Base-by-base conservation (phyloP, 106 monocot genomes). In the Agapanthus africanus region DNA sequence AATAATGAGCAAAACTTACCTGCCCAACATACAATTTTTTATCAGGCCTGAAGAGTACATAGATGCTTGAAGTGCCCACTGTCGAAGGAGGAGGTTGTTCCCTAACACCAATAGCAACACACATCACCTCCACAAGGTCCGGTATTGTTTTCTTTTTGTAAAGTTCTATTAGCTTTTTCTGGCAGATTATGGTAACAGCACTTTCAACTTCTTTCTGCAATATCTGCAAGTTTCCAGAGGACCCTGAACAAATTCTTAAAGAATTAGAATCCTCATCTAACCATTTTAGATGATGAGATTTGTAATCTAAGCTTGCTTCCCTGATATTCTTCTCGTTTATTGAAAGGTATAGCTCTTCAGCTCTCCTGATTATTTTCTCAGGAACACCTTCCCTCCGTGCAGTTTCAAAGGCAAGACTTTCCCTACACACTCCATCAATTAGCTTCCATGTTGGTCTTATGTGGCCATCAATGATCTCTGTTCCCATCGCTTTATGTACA, bases 371-470 rank as follows among this genome's bases (percentile, higher is more conserved):
- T 26, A 99, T 72, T 34, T 35, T 65, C 63, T 82, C 81, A 37
- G 93, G 85, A 66, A 99, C 59, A 50, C 99, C 99, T 79, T 99
- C 99, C 59, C 56, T 79, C 38, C 37, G 68, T 15, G 99, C 93
- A 60, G 93, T 99, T 76, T 99, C 83, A 76, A 99, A 99, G 50
- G 99, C 99, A 63, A 99, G 78, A 65, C 99, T 99, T 68, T 99
- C 99, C 79, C 73, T 80, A 71, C 99, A 93, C 23, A 90, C 59
- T 25, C 93, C 99, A 79, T 99, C 87, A 28, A 68, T 64, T 54
- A 99, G 47, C 46, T 83, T 85, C 86, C 92, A 87, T 39, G 93
- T 93, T 69, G 99, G 92, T 65, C 54, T 81, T 63, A 78, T 74
- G 28, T 19, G 52, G 37, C 90, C 87, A 77, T 85, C 73, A 18